Conservation (phyloP, 2,329 filamentous ascomycete genomes). For the Fusarium falciforme region DNA sequence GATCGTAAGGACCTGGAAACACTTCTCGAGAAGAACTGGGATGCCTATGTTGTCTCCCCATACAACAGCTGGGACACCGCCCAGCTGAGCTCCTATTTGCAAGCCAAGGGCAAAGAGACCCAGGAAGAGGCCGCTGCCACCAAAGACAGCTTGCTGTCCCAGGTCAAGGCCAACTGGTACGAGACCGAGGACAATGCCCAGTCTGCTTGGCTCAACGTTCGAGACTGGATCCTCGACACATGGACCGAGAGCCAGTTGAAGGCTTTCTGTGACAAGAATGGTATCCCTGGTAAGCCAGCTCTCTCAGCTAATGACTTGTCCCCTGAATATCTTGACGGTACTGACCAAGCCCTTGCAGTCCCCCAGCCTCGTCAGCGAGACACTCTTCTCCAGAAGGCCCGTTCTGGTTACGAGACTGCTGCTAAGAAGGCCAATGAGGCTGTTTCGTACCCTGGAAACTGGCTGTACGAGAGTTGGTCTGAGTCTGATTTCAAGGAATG, state of each 20-base stretch:
- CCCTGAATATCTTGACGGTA: too few species aligned
- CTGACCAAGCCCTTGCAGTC: constrained; percentile 54
- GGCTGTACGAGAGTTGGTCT: constrained; percentile 92
- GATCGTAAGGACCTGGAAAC: constrained; percentile 96
- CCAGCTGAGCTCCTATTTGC: constrained; percentile 75
- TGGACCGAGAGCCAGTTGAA: constrained; percentile 96
- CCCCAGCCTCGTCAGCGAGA: constrained; percentile 91
- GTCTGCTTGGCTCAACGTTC: constrained; percentile 76
- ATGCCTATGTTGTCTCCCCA: constrained; percentile 77
- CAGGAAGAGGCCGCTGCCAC: constrained; percentile 74
- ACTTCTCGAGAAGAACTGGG: constrained; percentile 91
- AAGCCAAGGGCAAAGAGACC: constrained; percentile 76
- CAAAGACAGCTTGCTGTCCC: constrained; percentile 74
- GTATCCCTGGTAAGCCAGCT: constrained; percentile 71
- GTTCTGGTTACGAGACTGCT: constrained; percentile 81
- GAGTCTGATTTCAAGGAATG: constrained; percentile 94
- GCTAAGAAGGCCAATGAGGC: constrained; percentile 83
- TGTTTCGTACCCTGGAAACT: constrained; percentile 89
- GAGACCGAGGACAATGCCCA: constrained; percentile 83
- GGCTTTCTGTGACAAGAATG: constrained; percentile 88
- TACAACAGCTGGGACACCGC: constrained; percentile 82
- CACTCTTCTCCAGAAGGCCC: constrained; percentile 79
- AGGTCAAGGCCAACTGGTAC: constrained; percentile 80
- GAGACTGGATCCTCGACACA: constrained; percentile 94
- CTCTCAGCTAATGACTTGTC: too few species aligned